Percentiles rank a stretch among this genome's conserved stretches.
Evolutionary conservation across 192 early-diverging fungal genomes (phyloP).

Genomic region (Gryganskiella cystojenkinii): DNA sequence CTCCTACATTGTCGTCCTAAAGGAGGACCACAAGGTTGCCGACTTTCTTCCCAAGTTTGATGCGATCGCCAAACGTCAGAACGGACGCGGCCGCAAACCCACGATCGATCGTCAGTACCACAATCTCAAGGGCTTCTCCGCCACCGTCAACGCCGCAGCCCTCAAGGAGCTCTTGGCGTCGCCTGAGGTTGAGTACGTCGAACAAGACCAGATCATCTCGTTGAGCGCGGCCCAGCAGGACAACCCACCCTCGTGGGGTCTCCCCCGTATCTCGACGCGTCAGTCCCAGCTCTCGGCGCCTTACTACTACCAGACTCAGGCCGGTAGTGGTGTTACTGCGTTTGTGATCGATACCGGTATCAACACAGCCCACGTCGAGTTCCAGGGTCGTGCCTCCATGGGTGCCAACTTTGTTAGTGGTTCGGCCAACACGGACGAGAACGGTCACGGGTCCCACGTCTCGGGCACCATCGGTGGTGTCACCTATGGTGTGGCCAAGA

Average conservation of each 20-base stretch:
- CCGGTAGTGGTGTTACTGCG: conserved; percentile 55
- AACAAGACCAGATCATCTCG: conserved; percentile 83
- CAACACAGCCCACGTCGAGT: conserved; percentile 55
- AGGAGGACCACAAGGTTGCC: conserved; percentile 13
- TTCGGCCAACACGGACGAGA: conserved; percentile 52
- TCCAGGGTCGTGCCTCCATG: conserved; percentile 60
- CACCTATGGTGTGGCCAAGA: conserved; percentile 82
- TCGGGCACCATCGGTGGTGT: conserved; percentile 60
- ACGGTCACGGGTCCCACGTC: conserved; percentile 66
- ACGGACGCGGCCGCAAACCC: conserved; percentile 32
- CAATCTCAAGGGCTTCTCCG: conserved; percentile 17
- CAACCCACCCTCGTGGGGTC: conserved; percentile 90
- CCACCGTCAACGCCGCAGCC: conserved; percentile 29
- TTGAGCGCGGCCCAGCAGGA: conserved; percentile 62
- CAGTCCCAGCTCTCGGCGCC: conserved; percentile 52
- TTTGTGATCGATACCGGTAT: conserved; percentile 68
- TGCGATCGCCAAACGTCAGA: conserved; percentile 33
- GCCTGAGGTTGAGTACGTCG: conserved; percentile 78
- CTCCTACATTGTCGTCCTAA: conserved; percentile 48
- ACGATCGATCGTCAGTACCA: conserved; percentile 32
- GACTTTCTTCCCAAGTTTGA: conserved; percentile 36
- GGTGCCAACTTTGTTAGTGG: conserved; percentile 56
- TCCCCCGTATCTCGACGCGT: conserved; percentile 76
- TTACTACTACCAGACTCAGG: conserved; percentile 41
- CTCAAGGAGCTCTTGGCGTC: conserved; percentile 33